Conservation (phyloP, 2,329 filamentous ascomycete species). For the Atkinsonella hypoxylon region DNA sequence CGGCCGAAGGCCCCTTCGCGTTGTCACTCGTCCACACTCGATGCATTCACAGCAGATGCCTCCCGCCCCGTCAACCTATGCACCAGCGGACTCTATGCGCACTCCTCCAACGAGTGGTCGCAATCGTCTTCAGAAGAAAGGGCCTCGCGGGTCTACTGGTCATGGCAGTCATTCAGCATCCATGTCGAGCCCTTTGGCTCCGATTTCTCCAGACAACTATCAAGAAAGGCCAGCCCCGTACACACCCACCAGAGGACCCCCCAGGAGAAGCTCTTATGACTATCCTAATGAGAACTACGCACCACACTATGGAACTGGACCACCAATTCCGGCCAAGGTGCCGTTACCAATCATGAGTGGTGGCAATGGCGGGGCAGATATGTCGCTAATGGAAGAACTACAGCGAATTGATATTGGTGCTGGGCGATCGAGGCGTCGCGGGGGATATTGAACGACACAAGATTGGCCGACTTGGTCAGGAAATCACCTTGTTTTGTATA, state of each 20-base stretch:
- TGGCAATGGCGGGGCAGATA: slow-evolving; percentile 29
- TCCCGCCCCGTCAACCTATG: slow-evolving; percentile 15
- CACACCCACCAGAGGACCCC: slow-evolving; percentile 22
- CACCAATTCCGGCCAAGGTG: slow-evolving; percentile 60
- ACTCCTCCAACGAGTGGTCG: slow-evolving; percentile 30
- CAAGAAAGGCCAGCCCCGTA: slow-evolving; percentile 30
- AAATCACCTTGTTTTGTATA: slow-evolving; percentile 7
- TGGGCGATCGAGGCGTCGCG: slow-evolving; percentile 42
- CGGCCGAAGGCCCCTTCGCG: slow-evolving; percentile 39
- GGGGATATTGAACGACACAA: slow-evolving; percentile 22
- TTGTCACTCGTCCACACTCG: slow-evolving; percentile 37
- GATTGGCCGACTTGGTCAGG: slow-evolving; percentile 1
- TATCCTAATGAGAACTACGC: slow-evolving; percentile 40
- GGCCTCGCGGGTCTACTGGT: slow-evolving; percentile 30
- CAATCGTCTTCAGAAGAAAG: slow-evolving; percentile 55
- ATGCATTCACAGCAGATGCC: slow-evolving; percentile 18
- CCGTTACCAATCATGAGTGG: slow-evolving; percentile 41
- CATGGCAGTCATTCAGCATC: slow-evolving; percentile 23
- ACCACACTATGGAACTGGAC: slow-evolving; percentile 28
- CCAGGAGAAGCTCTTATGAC: slow-evolving; percentile 40
- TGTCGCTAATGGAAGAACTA: slow-evolving; percentile 60
- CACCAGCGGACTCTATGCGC: slow-evolving; percentile 20
- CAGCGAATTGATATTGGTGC: slow-evolving; percentile 54
- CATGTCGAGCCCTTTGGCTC: slow-evolving; percentile 38
- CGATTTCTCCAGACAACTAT: slow-evolving; percentile 39